Conservation (phyloP, 495 filamentous ascomycete genomes). For the Penicillium cinerascens region DNA sequence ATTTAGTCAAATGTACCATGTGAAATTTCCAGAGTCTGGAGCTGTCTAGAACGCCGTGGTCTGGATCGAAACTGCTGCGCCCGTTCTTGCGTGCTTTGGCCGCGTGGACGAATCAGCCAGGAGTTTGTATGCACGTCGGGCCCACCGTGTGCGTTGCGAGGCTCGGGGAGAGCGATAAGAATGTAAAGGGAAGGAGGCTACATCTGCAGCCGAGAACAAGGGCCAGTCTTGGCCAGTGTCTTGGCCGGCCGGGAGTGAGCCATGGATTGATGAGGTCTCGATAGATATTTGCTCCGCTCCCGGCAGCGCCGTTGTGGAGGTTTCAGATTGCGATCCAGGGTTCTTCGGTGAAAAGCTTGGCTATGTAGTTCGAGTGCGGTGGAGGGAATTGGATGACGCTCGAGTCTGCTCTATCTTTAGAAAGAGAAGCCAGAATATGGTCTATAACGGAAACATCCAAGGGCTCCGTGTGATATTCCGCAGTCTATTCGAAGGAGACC, state of each 20-base stretch:
- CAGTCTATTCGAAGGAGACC: too few species aligned
- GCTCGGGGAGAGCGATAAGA: not conserved
- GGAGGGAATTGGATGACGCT: not conserved
- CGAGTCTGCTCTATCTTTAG: not conserved
- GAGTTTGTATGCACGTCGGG: not conserved
- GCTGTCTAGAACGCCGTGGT: conserved; percentile 13
- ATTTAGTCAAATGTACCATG: not conserved
- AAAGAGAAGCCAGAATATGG: too few species aligned
- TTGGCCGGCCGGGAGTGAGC: not conserved
- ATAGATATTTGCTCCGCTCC: not conserved
- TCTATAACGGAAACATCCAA: too few species aligned
- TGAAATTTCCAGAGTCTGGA: conserved; percentile 5
- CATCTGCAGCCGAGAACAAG: not conserved
- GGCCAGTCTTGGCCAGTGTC: too few species aligned
- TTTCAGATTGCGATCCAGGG: not conserved
- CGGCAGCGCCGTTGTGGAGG: not conserved
- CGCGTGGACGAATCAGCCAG: conserved; percentile 1
- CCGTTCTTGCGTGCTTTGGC: not conserved
- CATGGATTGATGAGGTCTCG: not conserved
- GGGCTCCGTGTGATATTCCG: too few species aligned
- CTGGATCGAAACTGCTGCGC: conserved; percentile 8
- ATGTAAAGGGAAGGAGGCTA: not conserved
- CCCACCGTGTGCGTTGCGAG: not conserved
- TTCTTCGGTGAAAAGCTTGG: not conserved
- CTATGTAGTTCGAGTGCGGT: not conserved